Base-by-base conservation (phyloP, 176 grass and related monocot genomes). In the Puccinellia tenuiflora region DNA sequence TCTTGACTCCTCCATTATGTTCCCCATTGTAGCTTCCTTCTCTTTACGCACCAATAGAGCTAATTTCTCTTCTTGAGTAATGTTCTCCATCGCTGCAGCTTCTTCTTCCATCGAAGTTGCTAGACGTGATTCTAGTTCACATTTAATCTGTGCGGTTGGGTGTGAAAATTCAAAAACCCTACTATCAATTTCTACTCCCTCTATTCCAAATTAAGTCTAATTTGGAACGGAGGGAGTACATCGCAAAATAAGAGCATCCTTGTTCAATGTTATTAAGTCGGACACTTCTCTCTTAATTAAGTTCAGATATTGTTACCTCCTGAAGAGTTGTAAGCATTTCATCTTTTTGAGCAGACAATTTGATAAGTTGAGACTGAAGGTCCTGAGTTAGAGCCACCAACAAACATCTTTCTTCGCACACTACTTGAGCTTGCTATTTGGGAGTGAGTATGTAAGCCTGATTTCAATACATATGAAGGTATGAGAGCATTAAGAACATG, bases 311-410 rank as follows among this genome's bases (percentile, higher is more conserved):
- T 28, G 59, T 86, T 81, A 92, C 90, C 87, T 92, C 69, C 37
- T 92, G 47, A 57, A 87, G 48, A 76, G 79, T 28, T 63, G 74
- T 65, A 69, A 86, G 79, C 3, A 57, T 83, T 50, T 89, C 83
- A 45, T 92, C 62, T 80, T 79, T 85, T 37, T 92, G 66, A 78
- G 80, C 67, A 83, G 90, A 80, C 71, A 89, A 79, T 79, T 86
- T 81, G 67, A 79, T 56, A 75, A 92, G 59, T 60, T 40, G 68
- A 63, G 83, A 89, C 81, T 84, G 75, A 80, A 89, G 80, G 52
- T 92, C 79, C 59, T 84, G 53, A 71, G 80, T 76, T 87, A 89
- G 75, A 84, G 45, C 45, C 53, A 17, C 39, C 82, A 92, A 71
- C 15, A 68, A 61, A 81, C 24, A 92, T 81, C 81, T 89, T 77